Conservation (phyloP, 805 yeast species). For the Yarrowia sp. region DNA sequence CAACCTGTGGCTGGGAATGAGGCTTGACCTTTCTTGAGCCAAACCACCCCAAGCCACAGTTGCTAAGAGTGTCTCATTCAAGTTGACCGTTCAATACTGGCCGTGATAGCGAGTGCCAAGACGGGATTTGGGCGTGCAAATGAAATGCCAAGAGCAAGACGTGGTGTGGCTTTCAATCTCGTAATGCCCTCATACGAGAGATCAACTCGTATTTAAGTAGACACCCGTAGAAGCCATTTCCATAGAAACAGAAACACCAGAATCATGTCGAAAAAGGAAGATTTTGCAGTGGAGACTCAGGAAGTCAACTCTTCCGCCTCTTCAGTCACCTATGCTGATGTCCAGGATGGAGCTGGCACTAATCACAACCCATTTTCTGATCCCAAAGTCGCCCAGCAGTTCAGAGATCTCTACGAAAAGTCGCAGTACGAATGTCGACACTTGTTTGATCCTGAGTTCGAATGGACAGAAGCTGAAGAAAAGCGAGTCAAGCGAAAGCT, state of each 20-base stretch:
- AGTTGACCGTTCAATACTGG: background rate
- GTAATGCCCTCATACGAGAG: background rate
- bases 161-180: slow-evolving; percentile 8
- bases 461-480: slow-evolving; percentile 64
- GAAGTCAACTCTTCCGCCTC: slow-evolving; percentile 21
- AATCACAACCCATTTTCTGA: slow-evolving; percentile 50
- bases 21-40: slow-evolving; percentile 1
- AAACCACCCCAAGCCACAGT: slow-evolving; percentile 10
- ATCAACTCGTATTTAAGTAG: background rate
- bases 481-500: slow-evolving; percentile 57
- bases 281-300: background rate
- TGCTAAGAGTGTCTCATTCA: too few species aligned
- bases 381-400: slow-evolving; percentile 57
- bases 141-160: background rate
- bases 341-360: slow-evolving; percentile 15
- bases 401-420: slow-evolving; percentile 56
- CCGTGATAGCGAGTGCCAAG: background rate
- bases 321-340: slow-evolving; percentile 5
- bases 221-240: background rate
- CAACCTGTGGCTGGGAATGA: slow-evolving; percentile 16
- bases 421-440: slow-evolving; percentile 62
- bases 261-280: slow-evolving; percentile 20
- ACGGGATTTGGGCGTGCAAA: background rate
- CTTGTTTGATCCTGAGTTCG: slow-evolving; percentile 63
- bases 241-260: background rate